Evolutionary conservation across 2,329 filamentous ascomycete genomes (phyloP).

Genomic region (Beauveria pseudobassiana): DNA sequence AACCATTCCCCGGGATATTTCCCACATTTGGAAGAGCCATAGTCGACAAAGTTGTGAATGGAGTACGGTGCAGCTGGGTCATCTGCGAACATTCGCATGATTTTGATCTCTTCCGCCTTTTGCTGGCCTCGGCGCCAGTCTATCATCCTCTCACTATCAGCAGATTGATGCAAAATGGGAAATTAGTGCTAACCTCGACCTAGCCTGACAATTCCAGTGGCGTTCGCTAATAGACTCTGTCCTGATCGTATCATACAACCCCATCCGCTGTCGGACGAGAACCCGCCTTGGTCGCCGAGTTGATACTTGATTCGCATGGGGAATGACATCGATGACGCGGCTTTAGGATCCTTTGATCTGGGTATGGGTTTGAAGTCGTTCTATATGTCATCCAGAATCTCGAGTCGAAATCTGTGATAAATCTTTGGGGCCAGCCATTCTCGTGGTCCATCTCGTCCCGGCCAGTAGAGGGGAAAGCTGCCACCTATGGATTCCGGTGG

Average conservation of each 20-base stretch:
- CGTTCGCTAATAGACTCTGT: constrained; percentile 85
- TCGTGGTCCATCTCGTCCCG: constrained; percentile 38
- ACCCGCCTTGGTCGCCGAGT: constrained; percentile 70
- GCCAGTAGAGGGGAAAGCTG: constrained; percentile 44
- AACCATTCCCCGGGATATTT: constrained; percentile 99
- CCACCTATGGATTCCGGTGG: constrained; percentile 41
- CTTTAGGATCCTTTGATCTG: constrained; percentile 67
- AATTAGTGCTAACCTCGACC: constrained; percentile 59
- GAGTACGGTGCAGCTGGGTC: constrained; percentile 82
- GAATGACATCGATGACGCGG: constrained; percentile 66
- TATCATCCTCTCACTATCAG: constrained; percentile 32
- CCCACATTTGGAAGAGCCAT: constrained; percentile 79
- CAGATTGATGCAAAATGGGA: not conserved
- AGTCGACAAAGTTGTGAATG: constrained; percentile 86
- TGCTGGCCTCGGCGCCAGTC: constrained; percentile 67
- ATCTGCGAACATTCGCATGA: constrained; percentile 82
- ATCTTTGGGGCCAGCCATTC: constrained; percentile 72
- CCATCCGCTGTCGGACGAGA: constrained; percentile 92
- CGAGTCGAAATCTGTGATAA: constrained; percentile 89
- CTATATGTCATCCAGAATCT: constrained; percentile 95
- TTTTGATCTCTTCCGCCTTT: constrained; percentile 53
- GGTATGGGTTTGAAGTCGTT: constrained; percentile 79
- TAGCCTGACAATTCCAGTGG: constrained; percentile 62
- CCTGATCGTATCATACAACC: constrained; percentile 98
- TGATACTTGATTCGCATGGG: constrained; percentile 77